Evolutionary conservation across 108 stramenopile species (phyloP).

Genomic region (Cyclostephanos tholiformis): DNA sequence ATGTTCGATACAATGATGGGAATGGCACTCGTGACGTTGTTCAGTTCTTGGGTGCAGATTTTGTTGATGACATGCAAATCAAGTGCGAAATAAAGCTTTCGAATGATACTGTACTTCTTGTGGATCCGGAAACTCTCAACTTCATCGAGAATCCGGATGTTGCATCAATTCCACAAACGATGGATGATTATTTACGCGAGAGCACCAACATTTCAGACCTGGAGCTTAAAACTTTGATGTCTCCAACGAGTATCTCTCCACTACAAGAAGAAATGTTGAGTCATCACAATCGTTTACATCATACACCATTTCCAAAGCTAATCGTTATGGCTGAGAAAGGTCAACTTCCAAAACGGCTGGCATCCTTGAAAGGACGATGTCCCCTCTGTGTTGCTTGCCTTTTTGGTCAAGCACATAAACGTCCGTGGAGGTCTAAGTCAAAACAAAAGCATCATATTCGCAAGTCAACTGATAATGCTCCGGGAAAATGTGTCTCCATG

Average conservation of each 20-base stretch:
- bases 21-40: no score
- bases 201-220: neutral
- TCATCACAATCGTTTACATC: conserved; percentile 25
- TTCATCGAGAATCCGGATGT: conserved; percentile 19
- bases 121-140: neutral
- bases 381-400: conserved; percentile 28
- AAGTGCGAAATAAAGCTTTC: neutral
- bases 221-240: no score
- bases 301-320: conserved; percentile 15
- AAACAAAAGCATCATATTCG: conserved; percentile 9
- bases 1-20: conserved; percentile 7
- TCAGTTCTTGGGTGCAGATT: no score
- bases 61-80: no score
- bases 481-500: conserved; percentile 42
- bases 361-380: neutral
- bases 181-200: conserved; percentile 1
- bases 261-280: conserved; percentile 22
- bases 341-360: conserved; percentile 9
- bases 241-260: conserved; percentile 29
- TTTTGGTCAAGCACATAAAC: conserved; percentile 20
- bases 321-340: conserved; percentile 16
- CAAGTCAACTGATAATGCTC: neutral
- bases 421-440: conserved; percentile 21
- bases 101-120: no score
- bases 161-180: no score